Evolutionary conservation across 1,139 yeast genomes (phyloP).

Genomic region (Saccharomycopsis hybrid): DNA sequence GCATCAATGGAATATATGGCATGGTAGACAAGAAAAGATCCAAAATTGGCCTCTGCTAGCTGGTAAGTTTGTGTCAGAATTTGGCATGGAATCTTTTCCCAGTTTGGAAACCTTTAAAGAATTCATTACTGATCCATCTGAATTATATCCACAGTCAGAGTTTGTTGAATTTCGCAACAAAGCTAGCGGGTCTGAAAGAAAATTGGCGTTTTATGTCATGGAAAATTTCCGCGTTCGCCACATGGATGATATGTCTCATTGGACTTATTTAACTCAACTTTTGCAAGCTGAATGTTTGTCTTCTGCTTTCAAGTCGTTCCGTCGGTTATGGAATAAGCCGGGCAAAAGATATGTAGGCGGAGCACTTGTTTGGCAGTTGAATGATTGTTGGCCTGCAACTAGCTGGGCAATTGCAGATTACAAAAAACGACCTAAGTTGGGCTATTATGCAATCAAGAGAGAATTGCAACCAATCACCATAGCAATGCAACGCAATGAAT

Average conservation of each 20-base stretch:
- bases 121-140: slow-evolving; percentile 31
- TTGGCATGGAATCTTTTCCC: slow-evolving; percentile 43
- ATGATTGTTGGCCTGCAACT: slow-evolving; percentile 47
- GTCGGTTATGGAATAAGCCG: slow-evolving; percentile 38
- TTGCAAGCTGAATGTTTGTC: slow-evolving; percentile 46
- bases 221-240: slow-evolving; percentile 34
- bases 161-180: slow-evolving; percentile 37
- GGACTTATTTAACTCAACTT: slow-evolving; percentile 45
- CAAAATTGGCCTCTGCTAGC: slow-evolving; percentile 37
- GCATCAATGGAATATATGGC: slow-evolving; percentile 51
- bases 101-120: slow-evolving; percentile 28
- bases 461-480: slow-evolving; percentile 34
- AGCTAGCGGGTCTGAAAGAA: slow-evolving; percentile 39
- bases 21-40: slow-evolving; percentile 38
- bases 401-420: slow-evolving; percentile 43
- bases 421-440: slow-evolving; percentile 36
- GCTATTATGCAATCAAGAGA: slow-evolving; percentile 41
- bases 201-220: slow-evolving; percentile 39
- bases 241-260: slow-evolving; percentile 32
- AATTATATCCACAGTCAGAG: slow-evolving; percentile 35
- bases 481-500: slow-evolving; percentile 33
- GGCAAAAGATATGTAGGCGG: slow-evolving; percentile 35
- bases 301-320: slow-evolving; percentile 41
- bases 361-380: slow-evolving; percentile 44
- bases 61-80: slow-evolving; percentile 42